Evolutionary conservation across 2,329 filamentous ascomycete species (phyloP).

Genomic region (Tothia fuscella): DNA sequence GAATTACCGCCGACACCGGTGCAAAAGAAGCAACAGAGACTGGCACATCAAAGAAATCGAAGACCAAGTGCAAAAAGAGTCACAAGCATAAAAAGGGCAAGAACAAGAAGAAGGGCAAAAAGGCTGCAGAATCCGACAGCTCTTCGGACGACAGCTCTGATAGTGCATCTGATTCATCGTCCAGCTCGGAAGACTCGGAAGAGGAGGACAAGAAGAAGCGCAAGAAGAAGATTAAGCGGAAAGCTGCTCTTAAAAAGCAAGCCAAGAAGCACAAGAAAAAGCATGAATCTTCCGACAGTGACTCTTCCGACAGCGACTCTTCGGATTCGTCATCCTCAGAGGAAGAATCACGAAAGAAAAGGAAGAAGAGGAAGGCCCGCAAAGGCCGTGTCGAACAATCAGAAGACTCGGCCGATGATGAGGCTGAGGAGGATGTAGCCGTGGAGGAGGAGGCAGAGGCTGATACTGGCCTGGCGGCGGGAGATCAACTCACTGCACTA

Average conservation of each 20-base stretch:
- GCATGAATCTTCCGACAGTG: conserved; percentile 12
- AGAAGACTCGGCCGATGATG: conserved; percentile 12
- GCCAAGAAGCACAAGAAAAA: conserved; percentile 15
- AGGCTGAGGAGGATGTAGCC: conserved; percentile 10
- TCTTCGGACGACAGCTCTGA: conserved; percentile 5
- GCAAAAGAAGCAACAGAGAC: not conserved
- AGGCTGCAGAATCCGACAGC: conserved; percentile 1
- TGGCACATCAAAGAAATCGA: not conserved
- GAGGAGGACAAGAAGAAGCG: conserved; percentile 7
- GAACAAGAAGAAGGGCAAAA: not conserved
- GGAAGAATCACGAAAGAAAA: conserved; percentile 12
- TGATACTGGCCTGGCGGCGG: not conserved
- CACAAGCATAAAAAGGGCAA: conserved; percentile 4
- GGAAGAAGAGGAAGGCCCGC: conserved; percentile 13
- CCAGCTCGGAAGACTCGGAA: conserved; percentile 3
- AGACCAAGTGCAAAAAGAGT: conserved; percentile 3
- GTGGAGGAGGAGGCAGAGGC: conserved; percentile 12
- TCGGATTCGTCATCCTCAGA: conserved; percentile 10
- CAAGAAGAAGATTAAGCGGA: conserved; percentile 12
- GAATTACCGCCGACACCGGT: conserved; percentile 11
- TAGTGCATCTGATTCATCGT: not conserved
- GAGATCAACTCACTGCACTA: not conserved
- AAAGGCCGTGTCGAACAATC: conserved; percentile 11
- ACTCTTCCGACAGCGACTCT: conserved; percentile 11
- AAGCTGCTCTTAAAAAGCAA: conserved; percentile 15